Base-by-base conservation (phyloP, 1,284 basidiomycete genomes). In the Abortiporus biennis region DNA sequence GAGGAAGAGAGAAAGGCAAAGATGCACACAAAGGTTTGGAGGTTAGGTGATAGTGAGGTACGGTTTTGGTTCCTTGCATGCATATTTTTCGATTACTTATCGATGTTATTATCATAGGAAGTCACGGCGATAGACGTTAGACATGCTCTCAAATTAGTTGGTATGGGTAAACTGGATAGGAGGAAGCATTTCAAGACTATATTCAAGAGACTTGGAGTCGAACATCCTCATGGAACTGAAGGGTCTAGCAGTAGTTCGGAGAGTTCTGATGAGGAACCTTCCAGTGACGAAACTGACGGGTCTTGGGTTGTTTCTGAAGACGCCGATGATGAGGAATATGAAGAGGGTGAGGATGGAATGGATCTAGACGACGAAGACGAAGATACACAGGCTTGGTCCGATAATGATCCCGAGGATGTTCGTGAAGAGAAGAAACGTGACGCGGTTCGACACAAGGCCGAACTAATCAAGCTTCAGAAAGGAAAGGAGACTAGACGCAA, bases 1-100 rank as follows among this genome's bases (percentile, higher is more conserved):
- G 80, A 83, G 50, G 71, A 78, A 46, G 80, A 81, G 47, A 57
- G 64, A 38, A 58, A 61, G 22, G 54, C 78, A 49, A 84, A 82
- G 58, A 61, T 64, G 29, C 69, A 70, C 23, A 73, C 71, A 30
- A 81, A 74, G 51, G 76, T 68, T 3, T 86, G 81, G 79, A 63
- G 68, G 24, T 52, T 69, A 15, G 50, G 45, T 2, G 46, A 51
- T 17, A 54, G 57, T 20, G 50, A 55, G 51, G 59, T 61, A 25
- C 8, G 55, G 47, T 23, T 23, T 34, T n/a, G 27, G 8, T 9
- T 29, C n/a, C 27, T 9, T 29, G 8, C 27, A 29, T 29, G 8
- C 27, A 29, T n/a, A 29, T n/a, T n/a, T n/a, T n/a, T n/a, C n/a
- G n/a, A 29, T 29, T n/a, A 29, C n/a, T 29, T 29, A 8, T 29